phyloP scores from a whole-genome alignment of 805 yeast species.

The Kazachstania bromeliacearum region DNA sequence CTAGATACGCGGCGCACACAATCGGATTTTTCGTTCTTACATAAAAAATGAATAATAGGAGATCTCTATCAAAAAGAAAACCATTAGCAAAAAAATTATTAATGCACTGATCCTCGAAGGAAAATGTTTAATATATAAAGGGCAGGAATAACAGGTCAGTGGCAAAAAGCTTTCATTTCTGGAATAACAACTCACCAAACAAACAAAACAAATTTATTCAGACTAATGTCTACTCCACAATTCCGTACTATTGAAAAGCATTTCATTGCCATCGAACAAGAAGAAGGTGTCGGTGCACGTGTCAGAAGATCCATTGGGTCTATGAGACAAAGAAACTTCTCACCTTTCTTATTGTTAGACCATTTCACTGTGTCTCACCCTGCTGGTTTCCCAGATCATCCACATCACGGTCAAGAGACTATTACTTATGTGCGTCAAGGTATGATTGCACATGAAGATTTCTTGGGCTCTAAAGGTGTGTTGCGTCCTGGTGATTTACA shows the following conservation, averaged over 20 bases:
- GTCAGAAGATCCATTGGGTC: constrained; percentile 78
- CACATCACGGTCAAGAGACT: constrained; percentile 80
- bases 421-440: constrained; percentile 59
- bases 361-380: constrained; percentile 59
- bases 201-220: not conserved
- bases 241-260: constrained; percentile 41
- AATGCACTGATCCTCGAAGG: not conserved
- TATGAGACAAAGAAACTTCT: constrained; percentile 55
- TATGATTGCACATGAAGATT: constrained; percentile 72
- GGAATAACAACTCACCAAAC: not conserved
- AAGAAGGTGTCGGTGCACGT: constrained; percentile 83
- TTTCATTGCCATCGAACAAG: constrained; percentile 54
- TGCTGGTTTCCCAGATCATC: constrained; percentile 77
- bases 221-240: constrained; percentile 4
- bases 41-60: no score
- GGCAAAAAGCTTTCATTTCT: not conserved
- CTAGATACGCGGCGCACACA: no score
- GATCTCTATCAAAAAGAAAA: not conserved
- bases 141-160: not conserved
- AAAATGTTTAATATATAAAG: not conserved
- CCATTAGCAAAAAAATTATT: not conserved
- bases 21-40: no score
- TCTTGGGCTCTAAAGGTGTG: constrained; percentile 75
- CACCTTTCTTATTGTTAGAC: constrained; percentile 76
- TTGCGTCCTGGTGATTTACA: constrained; percentile 77